Evolutionary conservation across 2,329 filamentous ascomycete genomes (phyloP), one percentile per base, ranked within the genome.

Genomic region (Periglandula ipomoeae): DNA sequence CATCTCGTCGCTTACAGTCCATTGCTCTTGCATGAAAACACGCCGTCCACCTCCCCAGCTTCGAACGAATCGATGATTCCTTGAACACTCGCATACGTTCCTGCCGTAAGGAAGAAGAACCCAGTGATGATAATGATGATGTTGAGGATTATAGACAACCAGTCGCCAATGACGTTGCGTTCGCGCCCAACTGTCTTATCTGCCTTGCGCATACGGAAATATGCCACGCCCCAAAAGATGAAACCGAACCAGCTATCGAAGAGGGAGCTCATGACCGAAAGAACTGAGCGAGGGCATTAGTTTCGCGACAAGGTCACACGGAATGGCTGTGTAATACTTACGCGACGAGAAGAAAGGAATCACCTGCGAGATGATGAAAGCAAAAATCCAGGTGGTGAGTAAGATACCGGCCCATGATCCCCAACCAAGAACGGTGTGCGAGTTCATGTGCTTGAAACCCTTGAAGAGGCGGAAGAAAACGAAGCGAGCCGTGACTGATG

Each of bases 221-320:
- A 91, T 1, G 86, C 87, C 1, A 88, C 77, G 11, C 85, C 87
- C 87, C 87, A 96, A 73, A 95, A 96, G 61, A 95, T 95, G 73
- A 95, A 96, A 22, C 90, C 90, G 59, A 91, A 91, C 75, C 89
- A 91, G 47, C 86, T 91, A 68, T 95, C 89, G 61, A 95, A 95
- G 1, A 95, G 77, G 4, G 88, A 88, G n/a, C 82, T 86, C 84
- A 89, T 87, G 52, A 89, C 72, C 4, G 82, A 82, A n/a, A 82
- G 66, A 2, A 83, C 75, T 52, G 26, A 6, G 19, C 3, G 13
- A 24, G n/a, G 17, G 23, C 11, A 27, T 20, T 7, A 24, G 20
- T n/a, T n/a, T n/a, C n/a, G n/a, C 5, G 5, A 44, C 22, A 27
- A 22, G 9, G n/a, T n/a, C n/a, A n/a, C n/a, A n/a, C n/a, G n/a